Evolutionary conservation across 108 stramenopile species (phyloP), one percentile per base, ranked within the genome.

Genomic region (Cylindrotheca fusiformis): DNA sequence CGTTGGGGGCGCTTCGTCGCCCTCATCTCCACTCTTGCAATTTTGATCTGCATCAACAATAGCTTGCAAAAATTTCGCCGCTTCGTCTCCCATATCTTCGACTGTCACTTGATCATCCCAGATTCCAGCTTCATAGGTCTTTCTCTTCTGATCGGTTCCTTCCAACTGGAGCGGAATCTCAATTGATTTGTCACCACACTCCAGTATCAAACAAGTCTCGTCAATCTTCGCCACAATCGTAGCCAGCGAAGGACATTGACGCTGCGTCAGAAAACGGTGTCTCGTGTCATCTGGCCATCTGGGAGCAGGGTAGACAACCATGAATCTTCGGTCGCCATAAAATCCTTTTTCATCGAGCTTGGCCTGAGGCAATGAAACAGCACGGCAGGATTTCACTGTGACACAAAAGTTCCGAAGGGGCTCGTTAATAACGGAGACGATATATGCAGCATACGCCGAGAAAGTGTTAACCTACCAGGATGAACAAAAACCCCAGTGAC

Each of bases 221-320:
- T 22, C 27, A 20, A 62, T 49, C 17, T 59, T 58, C 2, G 76
- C 77, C 5, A 60, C 57, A 22, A 88, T 71, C 19, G 83, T 84
- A 0, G 90, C 87, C 29, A 92, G 67, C 14, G 61, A 69, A 3
- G 90, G 84, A 25, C 75, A 75, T 48, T 92, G 90, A 48, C 90
- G 69, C 57, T 92, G 90, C 4, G 87, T 86, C 58, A 92, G 46
- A 59, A 92, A 88, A 29, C 85, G 81, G 68, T 87, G 81, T 20
- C 78, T 85, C 23, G 79, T 33, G 58, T 81, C 76, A 18, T 32
- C 66, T 49, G 68, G 77, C 50, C 75, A 65, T 5, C 47, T 65
- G 0, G 80, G 82, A 8, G 44, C 25, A n/a, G 84, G 79, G 48
- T 74, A 71, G 0, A 86, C 84, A 14, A 91, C 48, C 91, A 92